These are phyloP conservation scores for Yamadazyma aaseri DNA, from an alignment of 1,139 yeast genomes.

Conservation along the genomic window DNA sequence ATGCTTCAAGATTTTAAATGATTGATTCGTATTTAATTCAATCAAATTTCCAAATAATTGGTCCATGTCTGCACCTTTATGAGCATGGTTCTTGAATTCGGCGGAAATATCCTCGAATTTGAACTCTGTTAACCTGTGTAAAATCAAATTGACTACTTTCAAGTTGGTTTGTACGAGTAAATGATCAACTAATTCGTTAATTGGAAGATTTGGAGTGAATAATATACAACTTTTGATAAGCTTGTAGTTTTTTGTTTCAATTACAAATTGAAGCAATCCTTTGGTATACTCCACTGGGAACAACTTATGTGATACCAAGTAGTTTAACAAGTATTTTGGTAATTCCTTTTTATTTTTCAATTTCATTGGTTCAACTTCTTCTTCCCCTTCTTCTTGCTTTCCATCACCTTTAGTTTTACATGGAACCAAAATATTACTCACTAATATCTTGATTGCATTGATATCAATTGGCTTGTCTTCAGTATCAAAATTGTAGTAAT, in stretches of 20 bases:
- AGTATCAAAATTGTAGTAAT: slow-evolving; percentile 9
- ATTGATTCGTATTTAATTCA: slow-evolving; percentile 38
- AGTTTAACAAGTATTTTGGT: slow-evolving; percentile 65
- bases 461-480: slow-evolving; percentile 67
- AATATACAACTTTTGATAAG: slow-evolving; percentile 79
- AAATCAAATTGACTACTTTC: slow-evolving; percentile 57
- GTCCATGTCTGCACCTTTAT: slow-evolving; percentile 18
- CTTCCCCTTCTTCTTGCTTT: too few species aligned
- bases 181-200: slow-evolving; percentile 61
- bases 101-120: slow-evolving; percentile 43
- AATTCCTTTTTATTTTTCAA: slow-evolving; percentile 20
- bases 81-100: slow-evolving; percentile 20
- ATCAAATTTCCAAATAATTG: slow-evolving; percentile 32
- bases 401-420: not conserved
- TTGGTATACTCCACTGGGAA: slow-evolving; percentile 63
- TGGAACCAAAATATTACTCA: slow-evolving; percentile 38
- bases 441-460: slow-evolving; percentile 50
- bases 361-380: slow-evolving; percentile 10
- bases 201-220: slow-evolving; percentile 68
- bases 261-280: slow-evolving; percentile 52
- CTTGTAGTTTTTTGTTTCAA: slow-evolving; percentile 44
- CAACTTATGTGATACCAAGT: slow-evolving; percentile 81
- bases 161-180: slow-evolving; percentile 50
- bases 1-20: slow-evolving; percentile 60
- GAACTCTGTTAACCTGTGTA: slow-evolving; percentile 10